phyloP scores from a whole-genome alignment of 2,329 filamentous ascomycete species.

The Penicillium sp. region DNA sequence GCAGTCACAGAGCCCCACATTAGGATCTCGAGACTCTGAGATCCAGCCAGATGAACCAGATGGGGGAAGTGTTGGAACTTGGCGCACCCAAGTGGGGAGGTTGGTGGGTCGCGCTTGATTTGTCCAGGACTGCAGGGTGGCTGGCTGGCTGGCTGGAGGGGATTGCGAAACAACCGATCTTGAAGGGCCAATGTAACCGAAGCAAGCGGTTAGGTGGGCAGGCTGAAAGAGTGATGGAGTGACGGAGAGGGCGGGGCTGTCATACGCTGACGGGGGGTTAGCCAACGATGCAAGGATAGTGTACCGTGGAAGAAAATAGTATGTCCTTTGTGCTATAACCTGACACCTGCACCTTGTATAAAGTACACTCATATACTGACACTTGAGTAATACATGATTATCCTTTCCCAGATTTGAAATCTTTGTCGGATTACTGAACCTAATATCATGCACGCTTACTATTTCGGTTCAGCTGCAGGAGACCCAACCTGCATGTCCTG shows the following conservation, averaged over 20 bases:
- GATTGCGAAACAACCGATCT: slow-evolving; percentile 12
- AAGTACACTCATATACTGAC: not conserved
- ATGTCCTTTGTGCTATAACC: not conserved
- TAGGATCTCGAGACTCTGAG: slow-evolving; percentile 9
- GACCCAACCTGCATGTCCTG: not conserved
- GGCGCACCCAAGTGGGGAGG: slow-evolving; percentile 14
- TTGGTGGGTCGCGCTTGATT: not conserved
- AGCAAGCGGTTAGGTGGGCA: not conserved
- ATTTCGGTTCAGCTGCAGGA: not conserved
- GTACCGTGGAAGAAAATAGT: not conserved
- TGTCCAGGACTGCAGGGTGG: not conserved
- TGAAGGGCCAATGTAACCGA: not conserved
- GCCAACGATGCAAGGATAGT: slow-evolving; percentile 9
- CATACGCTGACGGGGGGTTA: not conserved
- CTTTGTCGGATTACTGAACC: not conserved
- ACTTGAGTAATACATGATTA: too few relatives aligned
- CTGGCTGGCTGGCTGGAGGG: slow-evolving; percentile 14
- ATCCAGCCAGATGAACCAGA: slow-evolving; percentile 16
- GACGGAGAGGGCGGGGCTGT: not conserved
- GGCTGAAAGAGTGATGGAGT: not conserved
- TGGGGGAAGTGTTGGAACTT: slow-evolving; percentile 4
- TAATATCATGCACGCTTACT: not conserved
- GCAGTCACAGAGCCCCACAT: slow-evolving; percentile 14
- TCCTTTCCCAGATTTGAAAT: too few relatives aligned
- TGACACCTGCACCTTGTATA: not conserved